These are phyloP conservation scores for Ustanciosporium gigantosporum DNA, from an alignment of 1,284 basidiomycete species.

Conservation along the genomic window DNA sequence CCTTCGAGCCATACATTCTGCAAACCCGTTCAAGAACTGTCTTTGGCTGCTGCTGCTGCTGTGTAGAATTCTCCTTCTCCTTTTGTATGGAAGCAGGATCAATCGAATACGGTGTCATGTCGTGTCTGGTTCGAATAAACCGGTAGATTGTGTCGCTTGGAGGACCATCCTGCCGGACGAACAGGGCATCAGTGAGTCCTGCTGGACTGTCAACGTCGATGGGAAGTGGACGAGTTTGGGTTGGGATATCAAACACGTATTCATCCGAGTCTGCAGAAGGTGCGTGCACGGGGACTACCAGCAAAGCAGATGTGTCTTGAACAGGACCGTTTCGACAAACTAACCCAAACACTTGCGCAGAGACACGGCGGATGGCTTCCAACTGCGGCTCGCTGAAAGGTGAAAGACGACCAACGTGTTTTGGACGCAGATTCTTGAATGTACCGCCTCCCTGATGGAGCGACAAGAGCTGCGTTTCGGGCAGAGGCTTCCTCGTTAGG, in stretches of 20 bases:
- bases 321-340: background rate
- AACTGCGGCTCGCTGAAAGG: background rate
- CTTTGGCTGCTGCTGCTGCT: background rate
- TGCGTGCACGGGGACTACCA: background rate
- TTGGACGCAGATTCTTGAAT: background rate
- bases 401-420: background rate
- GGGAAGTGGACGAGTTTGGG: background rate
- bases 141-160: background rate
- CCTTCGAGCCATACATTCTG: background rate
- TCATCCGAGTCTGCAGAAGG: background rate
- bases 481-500: conserved; percentile 9
- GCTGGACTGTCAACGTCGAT: background rate
- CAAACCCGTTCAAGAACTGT: no score
- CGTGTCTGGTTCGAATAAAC: background rate
- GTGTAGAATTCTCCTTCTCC: no score
- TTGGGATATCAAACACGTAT: background rate
- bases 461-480: conserved; percentile 9
- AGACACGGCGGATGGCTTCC: background rate
- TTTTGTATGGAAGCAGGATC: background rate
- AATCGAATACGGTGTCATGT: background rate
- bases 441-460: background rate
- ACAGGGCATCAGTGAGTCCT: background rate
- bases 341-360: background rate
- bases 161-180: background rate
- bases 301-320: background rate